Evolutionary conservation across 345 rosid species (phyloP).

Genomic region (Salix arbutifolia): DNA sequence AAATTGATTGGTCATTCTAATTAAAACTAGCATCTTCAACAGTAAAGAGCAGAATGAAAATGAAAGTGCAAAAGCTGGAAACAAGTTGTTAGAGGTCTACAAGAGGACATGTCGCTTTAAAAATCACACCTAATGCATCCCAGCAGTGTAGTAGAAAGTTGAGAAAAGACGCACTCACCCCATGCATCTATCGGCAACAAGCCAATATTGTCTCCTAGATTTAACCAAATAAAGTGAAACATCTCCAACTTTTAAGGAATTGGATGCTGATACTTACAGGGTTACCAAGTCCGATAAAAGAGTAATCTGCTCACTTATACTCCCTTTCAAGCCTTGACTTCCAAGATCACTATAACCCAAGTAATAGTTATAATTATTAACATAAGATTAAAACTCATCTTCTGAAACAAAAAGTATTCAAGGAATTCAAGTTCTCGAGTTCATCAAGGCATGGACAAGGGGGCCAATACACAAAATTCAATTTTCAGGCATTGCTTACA

Average conservation of each 20-base stretch:
- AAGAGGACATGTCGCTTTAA: not conserved
- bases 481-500: slow-evolving; percentile 45
- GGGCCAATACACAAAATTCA: not conserved
- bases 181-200: not conserved
- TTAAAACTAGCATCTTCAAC: not conserved
- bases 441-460: too few relatives aligned
- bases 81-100: not conserved
- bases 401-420: not conserved
- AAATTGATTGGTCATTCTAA: not conserved
- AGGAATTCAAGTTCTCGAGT: not conserved
- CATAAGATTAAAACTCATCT: not conserved
- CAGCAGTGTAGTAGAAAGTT: not conserved
- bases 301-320: slow-evolving; percentile 70
- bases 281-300: slow-evolving; percentile 71
- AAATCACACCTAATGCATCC: not conserved
- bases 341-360: slow-evolving; percentile 65
- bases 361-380: not conserved
- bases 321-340: slow-evolving; percentile 90
- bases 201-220: not conserved
- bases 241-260: not conserved
- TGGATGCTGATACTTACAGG: slow-evolving; percentile 64
- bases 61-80: not conserved
- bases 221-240: not conserved
- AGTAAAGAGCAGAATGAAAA: not conserved
- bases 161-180: not conserved